Base-by-base conservation (phyloP, 179 eudicot genomes). In the Gypsophila paniculata region DNA sequence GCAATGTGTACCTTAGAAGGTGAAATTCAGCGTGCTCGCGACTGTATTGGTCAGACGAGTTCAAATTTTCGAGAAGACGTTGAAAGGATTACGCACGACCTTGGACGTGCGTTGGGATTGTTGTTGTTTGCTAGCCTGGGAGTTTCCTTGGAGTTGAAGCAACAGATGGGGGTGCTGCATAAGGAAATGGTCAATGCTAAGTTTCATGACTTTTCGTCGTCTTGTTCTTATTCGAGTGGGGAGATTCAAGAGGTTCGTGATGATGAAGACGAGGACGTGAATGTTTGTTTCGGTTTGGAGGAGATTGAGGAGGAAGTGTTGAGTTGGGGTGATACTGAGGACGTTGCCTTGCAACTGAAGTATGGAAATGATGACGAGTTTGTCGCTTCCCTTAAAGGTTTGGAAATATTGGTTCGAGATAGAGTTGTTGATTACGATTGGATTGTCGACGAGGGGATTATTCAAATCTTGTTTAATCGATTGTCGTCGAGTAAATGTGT, bases 291-390 rank as follows among this genome's bases (percentile, higher is more conserved):
- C 66, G 32, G 29, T 44, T 71, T 75, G 62, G 73, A 75, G 13
- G 61, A 72, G 22, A 58, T 57, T 18, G 61, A 61, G n/a, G 84
- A 81, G 46, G 70, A 63, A 48, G 79, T 67, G 17, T 70, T 73
- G 62, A 81, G 71, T 25, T 76, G 72, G 39, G 82, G 74, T 14
- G 61, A 69, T 14, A 67, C 81, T 65, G 97, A 87, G 65, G 93
- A 93, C 75, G 81, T 87, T 72, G 85, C 84, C 23, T 75, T 86
- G 88, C 89, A 85, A 74, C 79, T 94, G 3, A 91, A 88, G 78
- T 85, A 85, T 69, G 97, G 96, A 9, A 69, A 76, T 70, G 94
- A 87, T 70, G 96, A 91, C 23, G 86, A 86, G 64, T 82, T 94
- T 29, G 84, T 70, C 68, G 46, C 46, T 26, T 88, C 96, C 4